These are phyloP conservation scores for Aristolochia fimbriata DNA, from an alignment of 164 flowering plant species.

Conservation along the genomic window DNA sequence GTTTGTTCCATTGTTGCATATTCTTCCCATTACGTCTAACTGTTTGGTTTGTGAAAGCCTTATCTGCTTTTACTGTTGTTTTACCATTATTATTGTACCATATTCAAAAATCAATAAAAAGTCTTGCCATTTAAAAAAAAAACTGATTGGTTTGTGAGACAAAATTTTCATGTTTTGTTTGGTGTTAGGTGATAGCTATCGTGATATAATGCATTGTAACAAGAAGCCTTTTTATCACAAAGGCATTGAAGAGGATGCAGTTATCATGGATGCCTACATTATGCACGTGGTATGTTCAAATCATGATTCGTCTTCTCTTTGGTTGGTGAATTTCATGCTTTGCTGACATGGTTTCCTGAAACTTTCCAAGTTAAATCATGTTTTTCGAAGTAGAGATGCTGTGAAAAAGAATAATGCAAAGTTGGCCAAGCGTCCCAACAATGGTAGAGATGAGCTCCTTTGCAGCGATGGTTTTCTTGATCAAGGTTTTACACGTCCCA, in stretches of 20 bases:
- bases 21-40: neutral
- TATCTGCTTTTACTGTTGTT: no score
- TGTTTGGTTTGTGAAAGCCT: neutral
- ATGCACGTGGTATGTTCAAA: conserved; percentile 63
- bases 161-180: neutral
- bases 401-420: conserved; percentile 62
- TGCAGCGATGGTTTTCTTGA: conserved; percentile 45
- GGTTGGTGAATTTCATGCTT: neutral
- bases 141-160: neutral
- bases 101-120: no score
- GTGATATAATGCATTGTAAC: conserved; percentile 71
- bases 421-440: conserved; percentile 43
- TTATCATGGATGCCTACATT: conserved; percentile 75
- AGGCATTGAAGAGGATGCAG: conserved; percentile 70
- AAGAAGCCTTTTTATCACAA: conserved; percentile 84
- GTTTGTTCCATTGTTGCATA: neutral
- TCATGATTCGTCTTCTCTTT: neutral
- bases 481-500: conserved; percentile 92
- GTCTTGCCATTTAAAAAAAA: no score
- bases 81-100: no score
- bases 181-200: conserved; percentile 61
- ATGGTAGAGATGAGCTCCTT: conserved; percentile 22
- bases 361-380: conserved; percentile 74
- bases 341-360: neutral
- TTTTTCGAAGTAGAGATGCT: conserved; percentile 61